Base-by-base conservation (phyloP, 805 yeast genomes). In the Yarrowia divulgata region DNA sequence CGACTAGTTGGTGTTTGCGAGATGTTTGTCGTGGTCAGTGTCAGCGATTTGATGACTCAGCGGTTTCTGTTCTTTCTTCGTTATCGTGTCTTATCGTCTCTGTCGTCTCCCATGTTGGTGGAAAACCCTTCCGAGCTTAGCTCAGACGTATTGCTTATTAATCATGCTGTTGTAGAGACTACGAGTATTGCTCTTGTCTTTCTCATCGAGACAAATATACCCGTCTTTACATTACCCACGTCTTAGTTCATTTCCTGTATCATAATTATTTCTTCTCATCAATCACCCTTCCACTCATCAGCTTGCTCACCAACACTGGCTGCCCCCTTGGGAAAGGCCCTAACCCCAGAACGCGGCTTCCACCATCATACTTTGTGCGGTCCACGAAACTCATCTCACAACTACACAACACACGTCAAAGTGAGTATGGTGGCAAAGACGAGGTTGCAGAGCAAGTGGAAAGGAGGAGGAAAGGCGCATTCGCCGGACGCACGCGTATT, bases 401-500 rank as follows among this genome's bases (percentile, higher is more conserved):
- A 54, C 39, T 42, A 57, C 37, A 37, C 48, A 57, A 32, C 46
- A 55, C 58, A 39, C 45, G 29, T 37, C 45, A 57, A 57, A 23
- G 63, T 57, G 63, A 57, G 63, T 42, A 57, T 40, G 37, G 60
- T 40, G 63, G 63, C 63, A 34, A 35, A 35, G 9, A 18, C 8
- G n/a, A 18, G 32, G 32, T n/a, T 3, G 8, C 9, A 16, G 54
- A 32, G 37, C 14, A 8, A 8, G 14, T 8, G 12, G 35, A 3
- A 19, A 8, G 7, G 7, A 7, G n/a, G 12, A 18, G 7, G 19
- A 37, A 14, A 29, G 29, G n/a, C 6, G 46, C 8, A 23, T 8
- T 18, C 35, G n/a, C 8, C 1, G 13, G 18, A 39, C 6, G 5
- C 43, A 16, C 46, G 46, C 23, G 19, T 39, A 16, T 52, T 19